Evolutionary conservation across 202 grass and related monocot genomes (phyloP).

Genomic region (Alloteropsis angusta): DNA sequence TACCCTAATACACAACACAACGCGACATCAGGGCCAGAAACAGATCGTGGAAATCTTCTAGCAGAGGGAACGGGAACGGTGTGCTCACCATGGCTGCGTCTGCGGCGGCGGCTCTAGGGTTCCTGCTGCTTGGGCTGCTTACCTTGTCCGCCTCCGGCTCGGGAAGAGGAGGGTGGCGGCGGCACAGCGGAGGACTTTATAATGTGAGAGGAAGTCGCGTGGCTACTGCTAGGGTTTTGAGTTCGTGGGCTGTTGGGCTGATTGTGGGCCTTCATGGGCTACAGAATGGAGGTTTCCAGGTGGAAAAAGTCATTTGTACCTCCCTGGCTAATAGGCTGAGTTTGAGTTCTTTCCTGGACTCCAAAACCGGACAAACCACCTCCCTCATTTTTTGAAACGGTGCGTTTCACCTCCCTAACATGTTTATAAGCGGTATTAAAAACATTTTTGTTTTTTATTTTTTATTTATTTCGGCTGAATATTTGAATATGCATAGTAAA

Average conservation of each 20-base stretch:
- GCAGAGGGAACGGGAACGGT: neutral
- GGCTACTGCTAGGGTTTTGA: slow-evolving; percentile 33
- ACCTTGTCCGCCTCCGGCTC: slow-evolving; percentile 38
- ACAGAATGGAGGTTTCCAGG: neutral
- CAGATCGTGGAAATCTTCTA: accelerated
- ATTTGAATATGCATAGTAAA: no score
- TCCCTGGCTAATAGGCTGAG: no score
- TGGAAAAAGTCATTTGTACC: no score
- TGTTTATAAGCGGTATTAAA: no score
- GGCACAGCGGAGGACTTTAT: slow-evolving; percentile 18
- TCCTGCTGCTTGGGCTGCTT: slow-evolving; percentile 17
- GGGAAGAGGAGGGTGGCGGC: slow-evolving; percentile 27
- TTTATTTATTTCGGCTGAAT: no score
- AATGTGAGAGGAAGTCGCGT: neutral
- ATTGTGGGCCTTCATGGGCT: neutral
- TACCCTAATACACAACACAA: slow-evolving; percentile 32
- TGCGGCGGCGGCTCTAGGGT: slow-evolving; percentile 25
- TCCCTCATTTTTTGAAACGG: no score
- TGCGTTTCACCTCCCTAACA: no score
- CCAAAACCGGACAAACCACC: no score
- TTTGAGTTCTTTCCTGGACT: no score
- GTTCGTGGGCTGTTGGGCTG: neutral
- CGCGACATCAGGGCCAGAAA: neutral
- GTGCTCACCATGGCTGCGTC: neutral
- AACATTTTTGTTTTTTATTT: no score